Percentiles rank a stretch among this genome's conserved stretches.
These are phyloP conservation scores for Fusarium globosum DNA, from an alignment of 2,329 filamentous ascomycete genomes.

Conservation along the genomic window DNA sequence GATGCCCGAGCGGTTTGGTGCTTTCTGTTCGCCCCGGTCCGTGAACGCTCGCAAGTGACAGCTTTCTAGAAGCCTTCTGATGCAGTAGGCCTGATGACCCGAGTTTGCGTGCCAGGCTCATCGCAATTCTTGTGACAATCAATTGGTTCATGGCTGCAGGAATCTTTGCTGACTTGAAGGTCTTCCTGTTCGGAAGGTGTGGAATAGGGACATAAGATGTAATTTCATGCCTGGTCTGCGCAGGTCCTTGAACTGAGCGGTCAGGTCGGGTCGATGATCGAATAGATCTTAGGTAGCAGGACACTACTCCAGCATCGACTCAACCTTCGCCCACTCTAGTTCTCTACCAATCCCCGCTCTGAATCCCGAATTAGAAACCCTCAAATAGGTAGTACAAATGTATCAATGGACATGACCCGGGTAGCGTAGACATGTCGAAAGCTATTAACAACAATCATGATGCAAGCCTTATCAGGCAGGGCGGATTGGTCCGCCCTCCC, in stretches of 20 bases:
- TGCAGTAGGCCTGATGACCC: slow-evolving; percentile 28
- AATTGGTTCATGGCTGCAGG: slow-evolving; percentile 16
- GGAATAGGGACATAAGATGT: slow-evolving; percentile 11
- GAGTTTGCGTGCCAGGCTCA: slow-evolving; percentile 31
- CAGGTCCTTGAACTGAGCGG: not conserved
- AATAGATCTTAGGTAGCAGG: not conserved
- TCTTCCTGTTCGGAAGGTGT: slow-evolving; percentile 8
- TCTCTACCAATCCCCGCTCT: slow-evolving; percentile 3
- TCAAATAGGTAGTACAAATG: slow-evolving; percentile 35
- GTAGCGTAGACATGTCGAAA: slow-evolving; percentile 23
- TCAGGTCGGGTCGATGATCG: not conserved
- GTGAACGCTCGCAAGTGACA: slow-evolving; percentile 25
- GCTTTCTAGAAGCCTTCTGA: slow-evolving; percentile 42
- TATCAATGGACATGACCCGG: slow-evolving; percentile 32
- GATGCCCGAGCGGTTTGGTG: slow-evolving; percentile 18
- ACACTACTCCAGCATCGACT: not conserved
- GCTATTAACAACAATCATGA: slow-evolving; percentile 35
- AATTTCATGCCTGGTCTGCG: slow-evolving; percentile 19
- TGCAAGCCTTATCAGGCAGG: slow-evolving; percentile 18
- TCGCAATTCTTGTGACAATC: slow-evolving; percentile 11
- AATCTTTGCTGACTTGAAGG: slow-evolving; percentile 12
- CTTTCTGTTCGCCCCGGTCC: slow-evolving; percentile 27
- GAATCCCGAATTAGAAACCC: slow-evolving; percentile 17
- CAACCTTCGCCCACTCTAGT: not conserved
- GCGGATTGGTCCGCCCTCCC: slow-evolving; percentile 25